Evolutionary conservation across 1,284 basidiomycete species (phyloP), one percentile per base, ranked within the genome.

Genomic region (Moesziomyces sp.): DNA sequence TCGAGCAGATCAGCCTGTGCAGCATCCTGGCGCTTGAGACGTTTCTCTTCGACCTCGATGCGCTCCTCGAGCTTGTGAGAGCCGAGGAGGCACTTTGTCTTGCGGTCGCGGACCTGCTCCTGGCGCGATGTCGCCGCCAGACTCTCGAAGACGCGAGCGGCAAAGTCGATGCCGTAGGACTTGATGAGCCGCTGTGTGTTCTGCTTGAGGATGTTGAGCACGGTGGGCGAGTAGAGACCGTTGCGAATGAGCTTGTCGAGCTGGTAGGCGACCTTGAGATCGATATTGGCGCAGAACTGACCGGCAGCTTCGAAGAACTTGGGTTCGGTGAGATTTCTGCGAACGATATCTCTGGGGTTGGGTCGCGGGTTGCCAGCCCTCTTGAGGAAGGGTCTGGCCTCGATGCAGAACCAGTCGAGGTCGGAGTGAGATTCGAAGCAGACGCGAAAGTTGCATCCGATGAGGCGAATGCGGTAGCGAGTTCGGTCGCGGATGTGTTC

Each of bases 181-280:
- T 60, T 59, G 52, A 60, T 56, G 14, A 58, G 49, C 2, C 57
- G 52, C 1, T 52, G 47, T 11, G 61, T 58, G 26, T 60, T 49
- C 2, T 7, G 10, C 30, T 70, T 63, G 19, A 70, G 35, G 19
- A 50, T 58, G 46, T 63, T 47, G 26, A 63, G 51, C 9, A 52
- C 57, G 7, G 61, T 59, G 18, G 67, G 67, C 6, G 56, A 59
- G 26, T 64, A 58, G 13, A 70, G 52, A 2, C 53, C 58, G 43
- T 70, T 70, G 18, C 58, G 60, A 19, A 70, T 42, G 7, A 70
- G 51, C 53, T 63, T 59, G 7, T 70, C 61, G 26, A 64, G 46
- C 45, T 70, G 67, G 21, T 60, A 71, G 3, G 68, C 68, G 9
- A 71, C 57, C 0, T 40, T 35, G 26, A 71, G 47, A 28, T 59